These are phyloP conservation scores for Cymodocea nodosa DNA, from an alignment of 116 monocot species.

Conservation along the genomic window DNA sequence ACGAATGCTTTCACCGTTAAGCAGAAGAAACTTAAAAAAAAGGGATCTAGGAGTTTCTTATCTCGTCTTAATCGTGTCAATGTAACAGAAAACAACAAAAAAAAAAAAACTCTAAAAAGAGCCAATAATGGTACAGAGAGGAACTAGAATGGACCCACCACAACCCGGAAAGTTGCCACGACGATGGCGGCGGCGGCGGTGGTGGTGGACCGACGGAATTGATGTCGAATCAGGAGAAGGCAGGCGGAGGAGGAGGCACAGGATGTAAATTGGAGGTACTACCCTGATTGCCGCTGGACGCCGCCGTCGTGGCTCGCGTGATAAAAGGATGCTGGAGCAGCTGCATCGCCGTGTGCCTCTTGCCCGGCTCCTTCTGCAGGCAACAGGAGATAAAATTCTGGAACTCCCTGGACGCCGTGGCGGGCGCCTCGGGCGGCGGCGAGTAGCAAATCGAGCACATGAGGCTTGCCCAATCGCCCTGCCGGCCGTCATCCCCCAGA, in stretches of 20 bases:
- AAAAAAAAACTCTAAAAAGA: too few species aligned
- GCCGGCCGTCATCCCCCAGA: constrained; percentile 21
- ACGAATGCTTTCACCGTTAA: too few species aligned
- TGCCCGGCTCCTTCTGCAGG: constrained; percentile 34
- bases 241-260: constrained; percentile 4
- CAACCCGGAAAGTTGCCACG: too few species aligned
- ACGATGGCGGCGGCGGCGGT: too few species aligned
- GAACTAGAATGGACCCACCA: too few species aligned
- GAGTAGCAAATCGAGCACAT: constrained; percentile 35
- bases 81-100: too few species aligned
- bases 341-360: constrained; percentile 17
- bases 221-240: too few species aligned
- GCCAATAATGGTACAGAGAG: too few species aligned
- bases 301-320: constrained; percentile 1
- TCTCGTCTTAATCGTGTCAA: too few species aligned
- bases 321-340: constrained; percentile 41
- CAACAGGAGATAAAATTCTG: constrained; percentile 27
- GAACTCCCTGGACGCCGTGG: constrained; percentile 28
- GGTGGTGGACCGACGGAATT: too few species aligned
- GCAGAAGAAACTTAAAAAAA: too few species aligned
- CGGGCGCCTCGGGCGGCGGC: constrained; percentile 29
- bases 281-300: not conserved
- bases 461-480: constrained; percentile 44
- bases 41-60: too few species aligned
- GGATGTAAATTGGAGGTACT: not conserved